A percentile compares a stretch with the other conserved stretches of the same genome.
Evolutionary conservation across 1,284 basidiomycete genomes (phyloP).

Genomic region (Puccinia triticina): DNA sequence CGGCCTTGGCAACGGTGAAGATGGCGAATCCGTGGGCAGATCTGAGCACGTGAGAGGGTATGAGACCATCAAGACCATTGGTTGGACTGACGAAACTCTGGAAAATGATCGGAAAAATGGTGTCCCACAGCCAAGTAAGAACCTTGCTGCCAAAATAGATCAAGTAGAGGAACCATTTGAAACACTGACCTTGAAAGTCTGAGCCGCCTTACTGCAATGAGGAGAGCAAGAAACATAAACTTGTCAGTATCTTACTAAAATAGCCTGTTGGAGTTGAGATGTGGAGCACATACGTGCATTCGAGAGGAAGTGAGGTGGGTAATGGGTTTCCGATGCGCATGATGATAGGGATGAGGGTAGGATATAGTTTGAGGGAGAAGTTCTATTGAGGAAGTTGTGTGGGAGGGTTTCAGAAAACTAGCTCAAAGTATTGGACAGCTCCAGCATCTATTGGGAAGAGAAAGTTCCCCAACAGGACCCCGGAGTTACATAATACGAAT

Average conservation of each 20-base stretch:
- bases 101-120: neutral
- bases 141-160: neutral
- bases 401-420: too few species aligned
- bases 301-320: constrained; percentile 39
- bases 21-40: constrained; percentile 81
- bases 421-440: too few species aligned
- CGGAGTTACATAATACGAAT: too few species aligned
- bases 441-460: too few species aligned
- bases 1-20: constrained; percentile 69
- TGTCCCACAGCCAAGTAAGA: constrained; percentile 1
- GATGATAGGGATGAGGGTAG: neutral
- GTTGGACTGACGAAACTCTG: constrained; percentile 41
- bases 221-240: neutral
- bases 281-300: constrained; percentile 20
- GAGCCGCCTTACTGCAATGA: constrained; percentile 30
- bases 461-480: too few species aligned
- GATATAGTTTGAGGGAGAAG: too few species aligned
- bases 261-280: neutral
- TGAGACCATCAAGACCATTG: constrained; percentile 39
- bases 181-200: constrained; percentile 26
- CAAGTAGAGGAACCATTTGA: neutral
- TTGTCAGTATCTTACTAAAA: neutral
- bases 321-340: constrained; percentile 49
- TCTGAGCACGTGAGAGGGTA: constrained; percentile 63
- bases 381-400: too few species aligned